Evolutionary conservation across 2,329 filamentous ascomycete genomes (phyloP).

Genomic region (Westerdykella sp.): DNA sequence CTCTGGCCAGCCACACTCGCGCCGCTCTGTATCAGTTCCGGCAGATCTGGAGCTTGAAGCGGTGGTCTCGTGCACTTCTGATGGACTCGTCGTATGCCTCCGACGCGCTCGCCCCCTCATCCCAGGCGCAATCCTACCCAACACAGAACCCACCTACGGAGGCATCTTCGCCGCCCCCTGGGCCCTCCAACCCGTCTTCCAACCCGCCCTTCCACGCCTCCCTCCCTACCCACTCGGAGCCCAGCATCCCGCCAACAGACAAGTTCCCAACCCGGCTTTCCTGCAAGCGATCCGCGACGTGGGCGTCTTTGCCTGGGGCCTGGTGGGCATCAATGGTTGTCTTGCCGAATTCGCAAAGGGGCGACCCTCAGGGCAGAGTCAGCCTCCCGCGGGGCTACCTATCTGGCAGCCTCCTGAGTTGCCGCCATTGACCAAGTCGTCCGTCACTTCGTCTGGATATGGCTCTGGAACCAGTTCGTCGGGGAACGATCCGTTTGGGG

Average conservation of each 20-base stretch:
- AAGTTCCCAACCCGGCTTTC: conserved; percentile 50
- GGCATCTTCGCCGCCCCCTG: conserved; percentile 76
- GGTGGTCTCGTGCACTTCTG: conserved; percentile 85
- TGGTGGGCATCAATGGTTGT: conserved; percentile 73
- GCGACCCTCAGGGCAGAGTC: conserved; percentile 55
- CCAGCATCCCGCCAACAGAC: conserved; percentile 37
- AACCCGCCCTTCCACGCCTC: conserved; percentile 36
- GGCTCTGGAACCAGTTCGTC: neutral
- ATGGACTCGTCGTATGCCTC: conserved; percentile 76
- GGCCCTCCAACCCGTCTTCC: conserved; percentile 60
- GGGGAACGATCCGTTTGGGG: neutral
- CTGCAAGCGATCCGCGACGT: conserved; percentile 79
- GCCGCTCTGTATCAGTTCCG: conserved; percentile 3
- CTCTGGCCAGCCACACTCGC: no score
- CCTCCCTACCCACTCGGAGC: conserved; percentile 32
- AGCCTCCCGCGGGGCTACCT: conserved; percentile 53
- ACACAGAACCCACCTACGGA: conserved; percentile 17
- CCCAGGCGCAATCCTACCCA: conserved; percentile 37
- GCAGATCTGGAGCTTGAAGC: conserved; percentile 69
- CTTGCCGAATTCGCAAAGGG: conserved; percentile 60
- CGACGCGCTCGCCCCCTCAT: conserved; percentile 67
- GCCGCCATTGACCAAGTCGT: neutral
- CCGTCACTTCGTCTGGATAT: neutral
- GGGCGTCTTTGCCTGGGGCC: conserved; percentile 80
- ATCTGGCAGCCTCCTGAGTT: conserved; percentile 46